A percentile compares a stretch with the other conserved stretches of the same genome.
These are phyloP conservation scores for Pseudogymnoascus sp. DNA, from an alignment of 2,329 filamentous ascomycete species.

Conservation along the genomic window DNA sequence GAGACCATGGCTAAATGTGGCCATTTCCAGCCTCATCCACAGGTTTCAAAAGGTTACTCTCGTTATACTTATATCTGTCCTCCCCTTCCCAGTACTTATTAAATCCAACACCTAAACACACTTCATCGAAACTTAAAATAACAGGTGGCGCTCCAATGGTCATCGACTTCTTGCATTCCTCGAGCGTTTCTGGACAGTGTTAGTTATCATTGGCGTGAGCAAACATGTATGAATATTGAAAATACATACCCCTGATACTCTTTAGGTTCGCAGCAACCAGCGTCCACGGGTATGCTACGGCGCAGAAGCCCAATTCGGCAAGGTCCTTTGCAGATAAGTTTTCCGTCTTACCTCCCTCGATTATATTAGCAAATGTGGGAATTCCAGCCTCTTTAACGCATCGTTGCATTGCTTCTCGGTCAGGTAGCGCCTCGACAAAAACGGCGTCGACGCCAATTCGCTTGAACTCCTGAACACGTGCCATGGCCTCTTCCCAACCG, in stretches of 20 bases:
- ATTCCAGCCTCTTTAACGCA: conserved; percentile 33
- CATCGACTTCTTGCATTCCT: conserved; percentile 37
- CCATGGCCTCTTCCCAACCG: conserved; percentile 39
- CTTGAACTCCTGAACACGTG: conserved; percentile 35
- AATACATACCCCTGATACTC: conserved; percentile 22
- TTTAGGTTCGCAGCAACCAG: conserved; percentile 35
- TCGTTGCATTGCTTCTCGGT: conserved; percentile 36
- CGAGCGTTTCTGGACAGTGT: conserved; percentile 31
- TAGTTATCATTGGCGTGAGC: conserved; percentile 37
- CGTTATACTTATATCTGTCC: conserved; percentile 21
- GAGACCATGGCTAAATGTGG: neutral
- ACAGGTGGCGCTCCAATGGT: conserved; percentile 35
- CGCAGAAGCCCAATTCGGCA: conserved; percentile 31
- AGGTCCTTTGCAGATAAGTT: conserved; percentile 35
- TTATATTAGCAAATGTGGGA: conserved; percentile 38
- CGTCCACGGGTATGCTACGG: conserved; percentile 35
- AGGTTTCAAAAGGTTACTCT: conserved; percentile 12
- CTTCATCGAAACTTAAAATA: conserved; percentile 37
- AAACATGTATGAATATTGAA: conserved; percentile 17
- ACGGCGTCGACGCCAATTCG: conserved; percentile 38
- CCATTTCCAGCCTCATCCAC: conserved; percentile 1
- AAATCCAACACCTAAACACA: conserved; percentile 40
- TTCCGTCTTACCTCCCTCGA: conserved; percentile 36
- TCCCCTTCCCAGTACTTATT: conserved; percentile 34
- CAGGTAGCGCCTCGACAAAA: conserved; percentile 40